Base-by-base conservation (phyloP, 768 basidiomycete species). In the Mycena leptocephala region DNA sequence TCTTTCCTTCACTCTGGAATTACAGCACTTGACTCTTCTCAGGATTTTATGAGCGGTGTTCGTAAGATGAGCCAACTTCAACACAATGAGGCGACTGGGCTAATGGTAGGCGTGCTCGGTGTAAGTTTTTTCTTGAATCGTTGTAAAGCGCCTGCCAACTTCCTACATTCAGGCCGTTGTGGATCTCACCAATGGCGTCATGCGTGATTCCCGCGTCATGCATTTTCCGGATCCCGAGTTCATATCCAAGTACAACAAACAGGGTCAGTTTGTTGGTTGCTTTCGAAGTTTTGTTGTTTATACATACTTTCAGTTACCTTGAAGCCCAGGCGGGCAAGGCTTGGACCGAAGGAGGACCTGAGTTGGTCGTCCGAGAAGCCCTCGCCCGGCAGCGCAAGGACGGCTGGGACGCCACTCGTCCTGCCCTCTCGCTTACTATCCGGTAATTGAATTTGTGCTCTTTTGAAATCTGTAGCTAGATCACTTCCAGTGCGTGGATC, bases 131-230 rank as follows among this genome's bases (percentile, higher is more conserved):
- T 35, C 37, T 35, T n/a, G 11, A 14, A 11, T 7, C 26, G 48
- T 53, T 43, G 20, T 18, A 32, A 71, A 28, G 26, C 7, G 30
- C 43, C 20, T 4, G 39, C 55, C 30, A 51, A 20, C 48, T 28
- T 4, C 22, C 22, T 56, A n/a, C 20, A 51, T 37, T 1, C 56
- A 82, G 78, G 37, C 37, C 2, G 48, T 82, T 20, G 56, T 33
- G 11, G 67, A 55, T 8, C 35, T 80, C 26, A 79, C 56, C 43
- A 80, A 82, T 43, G 80, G 72, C 5, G 39, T 81, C 41, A 24
- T 81, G 41, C 63, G 61, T 22, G 81, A 82, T 43, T 6, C 20
- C 14, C 79, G 81, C 5, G 77, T 79, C 20, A 71, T 81, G 37
- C 79, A 78, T 18, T 48, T 79, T 5, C 35, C 67, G 5, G 72